Conservation (phyloP, 2,329 filamentous ascomycete species). For the Teratosphaeria zuluensis region DNA sequence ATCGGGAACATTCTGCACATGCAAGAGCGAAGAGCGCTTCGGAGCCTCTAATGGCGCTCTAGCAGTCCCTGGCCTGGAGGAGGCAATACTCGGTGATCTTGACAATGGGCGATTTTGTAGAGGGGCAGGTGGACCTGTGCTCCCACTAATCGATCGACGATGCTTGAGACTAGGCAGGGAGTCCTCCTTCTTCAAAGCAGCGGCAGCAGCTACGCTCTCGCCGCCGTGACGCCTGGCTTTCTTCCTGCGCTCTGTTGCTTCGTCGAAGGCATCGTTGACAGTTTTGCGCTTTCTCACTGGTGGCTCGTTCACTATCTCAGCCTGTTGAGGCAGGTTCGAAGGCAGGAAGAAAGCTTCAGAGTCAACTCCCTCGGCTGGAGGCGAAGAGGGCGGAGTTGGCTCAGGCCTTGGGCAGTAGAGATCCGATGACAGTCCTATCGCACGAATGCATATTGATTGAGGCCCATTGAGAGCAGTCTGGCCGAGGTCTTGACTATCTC, state of each 20-base stretch:
- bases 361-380: slow-evolving; percentile 4
- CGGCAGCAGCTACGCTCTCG: slow-evolving; percentile 33
- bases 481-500: neutral
- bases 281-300: slow-evolving; percentile 33
- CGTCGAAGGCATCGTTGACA: slow-evolving; percentile 36
- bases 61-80: slow-evolving; percentile 10
- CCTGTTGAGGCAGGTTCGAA: neutral
- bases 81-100: slow-evolving; percentile 22
- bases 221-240: slow-evolving; percentile 35
- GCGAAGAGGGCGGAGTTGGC: slow-evolving; percentile 19
- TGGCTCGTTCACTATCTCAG: slow-evolving; percentile 15
- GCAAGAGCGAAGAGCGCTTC: slow-evolving; percentile 18
- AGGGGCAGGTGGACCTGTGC: slow-evolving; percentile 11
- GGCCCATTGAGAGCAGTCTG: neutral
- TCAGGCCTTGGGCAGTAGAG: slow-evolving; percentile 18
- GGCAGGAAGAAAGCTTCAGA: slow-evolving; percentile 18
- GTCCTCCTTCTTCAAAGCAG: slow-evolving; percentile 22
- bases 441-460: slow-evolving; percentile 25
- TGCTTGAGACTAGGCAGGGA: slow-evolving; percentile 21
- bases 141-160: slow-evolving; percentile 19
- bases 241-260: slow-evolving; percentile 34
- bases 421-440: slow-evolving; percentile 36
- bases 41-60: slow-evolving; percentile 11
- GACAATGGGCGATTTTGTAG: slow-evolving; percentile 18
- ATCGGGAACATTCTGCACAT: slow-evolving; percentile 12